Evolutionary conservation across 176 grass and related monocot genomes (phyloP).

Genomic region (Oryza meridionalis): DNA sequence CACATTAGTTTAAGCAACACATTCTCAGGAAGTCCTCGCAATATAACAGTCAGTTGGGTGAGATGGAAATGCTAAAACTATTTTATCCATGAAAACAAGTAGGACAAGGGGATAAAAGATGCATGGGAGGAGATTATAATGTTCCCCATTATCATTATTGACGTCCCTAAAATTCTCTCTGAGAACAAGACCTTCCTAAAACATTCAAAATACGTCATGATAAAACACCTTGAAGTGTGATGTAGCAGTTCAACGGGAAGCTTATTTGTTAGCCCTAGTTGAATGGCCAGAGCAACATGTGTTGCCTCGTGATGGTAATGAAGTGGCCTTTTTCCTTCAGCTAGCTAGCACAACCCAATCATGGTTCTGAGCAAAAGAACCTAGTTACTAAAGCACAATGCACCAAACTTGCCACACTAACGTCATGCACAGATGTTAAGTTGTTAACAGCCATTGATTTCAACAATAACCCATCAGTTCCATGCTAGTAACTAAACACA

Average conservation of each 20-base stretch:
- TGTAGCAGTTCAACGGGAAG: background rate
- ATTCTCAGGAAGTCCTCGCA: constrained; percentile 3
- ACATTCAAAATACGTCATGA: background rate
- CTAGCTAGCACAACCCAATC: background rate
- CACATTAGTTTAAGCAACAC: constrained; percentile 20
- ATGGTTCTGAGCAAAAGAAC: background rate
- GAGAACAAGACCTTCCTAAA: background rate
- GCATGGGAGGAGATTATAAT: background rate
- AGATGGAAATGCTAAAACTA: constrained; percentile 12
- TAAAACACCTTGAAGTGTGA: constrained; percentile 18
- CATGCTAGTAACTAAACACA: background rate
- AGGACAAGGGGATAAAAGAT: background rate
- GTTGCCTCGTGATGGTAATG: background rate
- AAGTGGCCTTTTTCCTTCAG: background rate
- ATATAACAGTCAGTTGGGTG: background rate
- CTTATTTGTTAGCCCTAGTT: background rate
- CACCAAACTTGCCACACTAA: constrained; percentile 9
- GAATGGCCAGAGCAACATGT: constrained; percentile 14
- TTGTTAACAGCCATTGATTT: background rate
- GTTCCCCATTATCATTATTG: constrained; percentile 1
- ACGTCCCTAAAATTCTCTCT: background rate
- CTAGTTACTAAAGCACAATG: background rate
- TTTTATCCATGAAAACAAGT: constrained; percentile 4
- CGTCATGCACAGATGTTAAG: background rate
- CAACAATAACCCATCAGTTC: background rate